Evolutionary conservation across 352 stramenopile genomes (phyloP).

Genomic region (Phytopythium sindhum): DNA sequence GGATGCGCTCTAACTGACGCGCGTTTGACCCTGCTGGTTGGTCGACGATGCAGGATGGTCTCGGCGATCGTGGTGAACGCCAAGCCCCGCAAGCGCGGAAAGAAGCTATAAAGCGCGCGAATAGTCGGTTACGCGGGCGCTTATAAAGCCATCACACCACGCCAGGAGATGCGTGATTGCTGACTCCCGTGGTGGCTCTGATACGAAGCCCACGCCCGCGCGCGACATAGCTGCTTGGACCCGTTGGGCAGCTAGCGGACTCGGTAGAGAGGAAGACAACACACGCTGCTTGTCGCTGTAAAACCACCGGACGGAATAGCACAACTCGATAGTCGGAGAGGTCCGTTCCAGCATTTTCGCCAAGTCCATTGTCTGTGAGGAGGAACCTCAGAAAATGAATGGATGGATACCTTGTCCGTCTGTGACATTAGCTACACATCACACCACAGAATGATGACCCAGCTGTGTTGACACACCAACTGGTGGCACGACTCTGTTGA

Average conservation of each 20-base stretch:
- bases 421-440: neutral
- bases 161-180: neutral
- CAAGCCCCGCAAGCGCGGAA: slow-evolving; percentile 41
- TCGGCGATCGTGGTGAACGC: slow-evolving; percentile 77
- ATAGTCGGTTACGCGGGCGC: neutral
- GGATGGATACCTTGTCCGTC: neutral
- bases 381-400: neutral
- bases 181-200: neutral
- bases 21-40: neutral
- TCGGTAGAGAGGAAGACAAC: neutral
- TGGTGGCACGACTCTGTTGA: neutral
- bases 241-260: neutral
- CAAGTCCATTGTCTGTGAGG: too few relatives aligned
- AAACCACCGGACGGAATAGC: slow-evolving; percentile 1
- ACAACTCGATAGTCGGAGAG: neutral
- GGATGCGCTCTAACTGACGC: neutral
- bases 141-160: slow-evolving; percentile 1
- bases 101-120: slow-evolving; percentile 11
- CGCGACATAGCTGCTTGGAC: neutral
- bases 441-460: neutral
- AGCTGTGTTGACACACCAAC: neutral
- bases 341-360: neutral
- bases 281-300: neutral
- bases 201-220: neutral
- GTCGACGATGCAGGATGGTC: slow-evolving; percentile 58